These are phyloP conservation scores for Globisporangium takayamanum DNA, from an alignment of 352 stramenopile species.

Conservation along the genomic window DNA sequence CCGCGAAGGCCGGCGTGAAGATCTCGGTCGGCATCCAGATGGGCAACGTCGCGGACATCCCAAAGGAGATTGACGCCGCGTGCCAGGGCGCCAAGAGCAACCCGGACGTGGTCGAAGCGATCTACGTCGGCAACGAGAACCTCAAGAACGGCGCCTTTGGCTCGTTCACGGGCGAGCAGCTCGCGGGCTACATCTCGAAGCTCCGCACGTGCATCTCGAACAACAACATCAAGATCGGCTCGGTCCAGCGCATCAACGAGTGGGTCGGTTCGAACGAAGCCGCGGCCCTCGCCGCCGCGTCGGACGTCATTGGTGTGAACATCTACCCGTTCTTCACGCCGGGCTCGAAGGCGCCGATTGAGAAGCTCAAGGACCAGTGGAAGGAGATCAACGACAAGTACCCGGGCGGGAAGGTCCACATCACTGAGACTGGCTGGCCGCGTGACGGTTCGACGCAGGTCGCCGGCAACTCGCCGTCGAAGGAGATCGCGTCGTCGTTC, in stretches of 20 bases:
- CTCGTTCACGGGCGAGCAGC: slow-evolving; percentile 24
- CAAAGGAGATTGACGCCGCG: slow-evolving; percentile 53
- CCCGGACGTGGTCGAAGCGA: slow-evolving; percentile 30
- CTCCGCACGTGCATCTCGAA: slow-evolving; percentile 44
- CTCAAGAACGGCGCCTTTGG: slow-evolving; percentile 47
- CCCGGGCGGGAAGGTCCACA: slow-evolving; percentile 21
- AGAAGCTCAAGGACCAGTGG: slow-evolving; percentile 32
- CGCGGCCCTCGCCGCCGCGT: slow-evolving; percentile 19
- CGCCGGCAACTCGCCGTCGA: slow-evolving; percentile 20
- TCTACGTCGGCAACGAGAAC: slow-evolving; percentile 78
- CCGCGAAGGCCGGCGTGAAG: slow-evolving; percentile 34
- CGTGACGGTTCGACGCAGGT: slow-evolving; percentile 14
- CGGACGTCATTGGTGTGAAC: slow-evolving; percentile 37
- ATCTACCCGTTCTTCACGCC: slow-evolving; percentile 47
- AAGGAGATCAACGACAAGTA: slow-evolving; percentile 27
- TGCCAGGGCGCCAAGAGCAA: slow-evolving; percentile 38
- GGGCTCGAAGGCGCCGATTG: slow-evolving; percentile 21
- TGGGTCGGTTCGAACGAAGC: slow-evolving; percentile 26
- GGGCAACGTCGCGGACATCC: slow-evolving; percentile 27
- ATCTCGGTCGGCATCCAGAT: slow-evolving; percentile 61
- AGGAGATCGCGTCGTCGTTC: slow-evolving; percentile 21
- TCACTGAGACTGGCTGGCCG: slow-evolving; percentile 42
- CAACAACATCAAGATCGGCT: slow-evolving; percentile 40
- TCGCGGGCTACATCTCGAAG: slow-evolving; percentile 44
- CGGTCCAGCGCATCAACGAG: slow-evolving; percentile 37